Evolutionary conservation across 371 early-diverging fungal genomes (phyloP), one percentile per base, ranked within the genome.

Genomic region (Zychaea mexicana): DNA sequence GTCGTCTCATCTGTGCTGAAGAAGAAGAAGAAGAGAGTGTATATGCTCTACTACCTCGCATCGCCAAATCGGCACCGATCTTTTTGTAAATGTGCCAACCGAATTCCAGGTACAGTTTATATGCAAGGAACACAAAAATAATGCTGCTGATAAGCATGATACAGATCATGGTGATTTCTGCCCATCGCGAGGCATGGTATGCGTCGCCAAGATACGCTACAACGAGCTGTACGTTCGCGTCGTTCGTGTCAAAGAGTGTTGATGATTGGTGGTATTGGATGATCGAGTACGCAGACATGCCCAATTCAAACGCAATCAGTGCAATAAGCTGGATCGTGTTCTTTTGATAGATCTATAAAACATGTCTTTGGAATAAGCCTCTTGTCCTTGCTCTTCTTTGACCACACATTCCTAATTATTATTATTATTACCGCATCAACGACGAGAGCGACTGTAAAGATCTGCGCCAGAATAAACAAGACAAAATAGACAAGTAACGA

Each of bases 1-100:
- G n/a, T n/a, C n/a, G n/a, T n/a, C n/a, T n/a, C n/a, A n/a, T n/a
- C n/a, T n/a, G n/a, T n/a, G n/a, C n/a, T n/a, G n/a, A n/a, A n/a
- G n/a, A n/a, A n/a, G n/a, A n/a, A n/a, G n/a, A n/a, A n/a, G n/a
- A n/a, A n/a, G n/a, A n/a, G n/a, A n/a, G n/a, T n/a, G n/a, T n/a
- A n/a, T n/a, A n/a, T n/a, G n/a, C n/a, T n/a, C n/a, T n/a, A n/a
- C n/a, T 86, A 93, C 94, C 84, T 76, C 92, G 80, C 86, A 94
- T 94, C 45, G 83, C 76, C 49, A 94, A 82, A 73, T 96, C 95
- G 2, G 97, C 95, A 4, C 97, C 97, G 70, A 97, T 94, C 72
- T 91, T 88, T 74, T 95, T 95, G 81, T 94, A 97, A 30, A 97
- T 93, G 71, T 89, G 90, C 96, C 96, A 97, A 62, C 81, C 81